Evolutionary conservation across 1,284 basidiomycete genomes (phyloP).

Genomic region (Ceratobasidium sp.): DNA sequence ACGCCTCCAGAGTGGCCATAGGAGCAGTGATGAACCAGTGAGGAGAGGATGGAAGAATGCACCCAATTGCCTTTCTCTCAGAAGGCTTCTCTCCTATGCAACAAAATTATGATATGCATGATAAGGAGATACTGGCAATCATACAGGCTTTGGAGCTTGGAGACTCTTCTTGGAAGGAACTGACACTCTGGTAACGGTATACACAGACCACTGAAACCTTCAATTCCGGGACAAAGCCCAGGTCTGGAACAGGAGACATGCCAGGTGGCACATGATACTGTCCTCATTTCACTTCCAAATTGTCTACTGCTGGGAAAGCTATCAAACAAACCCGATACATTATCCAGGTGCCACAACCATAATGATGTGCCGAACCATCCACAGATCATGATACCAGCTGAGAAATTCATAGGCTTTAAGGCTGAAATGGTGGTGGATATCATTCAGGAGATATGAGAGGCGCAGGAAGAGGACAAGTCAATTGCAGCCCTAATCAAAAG

Average conservation of each 20-base stretch:
- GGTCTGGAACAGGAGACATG: too few species aligned
- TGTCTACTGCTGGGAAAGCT: constrained; percentile 51
- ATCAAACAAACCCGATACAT: constrained; percentile 51
- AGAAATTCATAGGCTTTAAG: background rate
- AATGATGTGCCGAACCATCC: background rate
- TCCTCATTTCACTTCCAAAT: too few species aligned
- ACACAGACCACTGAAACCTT: too few species aligned
- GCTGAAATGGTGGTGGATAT: background rate
- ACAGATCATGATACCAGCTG: constrained; percentile 12
- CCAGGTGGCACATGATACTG: too few species aligned
- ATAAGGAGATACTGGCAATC: too few species aligned
- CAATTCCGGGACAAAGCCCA: too few species aligned
- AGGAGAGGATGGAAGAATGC: constrained; percentile 7
- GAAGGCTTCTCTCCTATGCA: too few species aligned
- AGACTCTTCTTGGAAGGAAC: constrained; percentile 50
- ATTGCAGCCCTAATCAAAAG: background rate
- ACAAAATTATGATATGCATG: constrained; percentile 55
- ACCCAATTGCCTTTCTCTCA: constrained; percentile 15
- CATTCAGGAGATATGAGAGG: background rate
- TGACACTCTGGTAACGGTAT: too few species aligned
- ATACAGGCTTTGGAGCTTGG: constrained; percentile 50
- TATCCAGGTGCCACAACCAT: constrained; percentile 50
- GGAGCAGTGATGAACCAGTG: constrained; percentile 10
- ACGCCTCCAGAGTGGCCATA: too few species aligned
- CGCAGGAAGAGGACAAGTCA: too few species aligned